Conservation (phyloP, 495 filamentous ascomycete genomes). For the Saxophila tyrrhenica region DNA sequence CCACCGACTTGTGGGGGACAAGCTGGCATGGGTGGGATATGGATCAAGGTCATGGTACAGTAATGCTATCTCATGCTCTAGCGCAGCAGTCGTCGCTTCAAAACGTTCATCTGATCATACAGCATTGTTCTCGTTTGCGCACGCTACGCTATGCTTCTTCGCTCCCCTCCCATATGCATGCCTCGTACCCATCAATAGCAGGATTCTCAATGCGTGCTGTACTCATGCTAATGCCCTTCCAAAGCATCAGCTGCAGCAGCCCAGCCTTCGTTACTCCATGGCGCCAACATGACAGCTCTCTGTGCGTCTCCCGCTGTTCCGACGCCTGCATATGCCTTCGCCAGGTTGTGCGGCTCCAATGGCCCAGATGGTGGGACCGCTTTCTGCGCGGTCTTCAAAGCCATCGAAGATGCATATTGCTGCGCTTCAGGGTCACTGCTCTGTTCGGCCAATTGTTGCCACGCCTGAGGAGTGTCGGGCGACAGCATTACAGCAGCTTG, state of each 20-base stretch:
- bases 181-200: neutral
- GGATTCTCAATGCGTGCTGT: no score
- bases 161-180: no score
- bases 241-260: constrained; percentile 26
- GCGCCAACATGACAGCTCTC: constrained; percentile 65
- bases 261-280: constrained; percentile 65
- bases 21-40: no score
- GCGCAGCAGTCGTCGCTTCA: no score
- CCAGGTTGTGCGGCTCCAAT: constrained; percentile 56
- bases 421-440: constrained; percentile 23
- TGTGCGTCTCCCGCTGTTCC: constrained; percentile 61
- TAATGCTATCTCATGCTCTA: no score
- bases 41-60: no score
- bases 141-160: neutral
- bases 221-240: neutral
- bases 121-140: no score
- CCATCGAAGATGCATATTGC: constrained; percentile 64
- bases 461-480: constrained; percentile 3
- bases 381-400: constrained; percentile 62
- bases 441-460: constrained; percentile 39
- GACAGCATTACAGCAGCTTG: constrained; percentile 7
- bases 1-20: neutral
- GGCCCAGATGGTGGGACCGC: constrained; percentile 58
- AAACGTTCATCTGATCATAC: no score
- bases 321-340: constrained; percentile 65